A percentile compares a stretch with the other conserved stretches of the same genome.
phyloP scores from a whole-genome alignment of 495 filamentous ascomycete genomes.

The Podospora pseudoanserina region DNA sequence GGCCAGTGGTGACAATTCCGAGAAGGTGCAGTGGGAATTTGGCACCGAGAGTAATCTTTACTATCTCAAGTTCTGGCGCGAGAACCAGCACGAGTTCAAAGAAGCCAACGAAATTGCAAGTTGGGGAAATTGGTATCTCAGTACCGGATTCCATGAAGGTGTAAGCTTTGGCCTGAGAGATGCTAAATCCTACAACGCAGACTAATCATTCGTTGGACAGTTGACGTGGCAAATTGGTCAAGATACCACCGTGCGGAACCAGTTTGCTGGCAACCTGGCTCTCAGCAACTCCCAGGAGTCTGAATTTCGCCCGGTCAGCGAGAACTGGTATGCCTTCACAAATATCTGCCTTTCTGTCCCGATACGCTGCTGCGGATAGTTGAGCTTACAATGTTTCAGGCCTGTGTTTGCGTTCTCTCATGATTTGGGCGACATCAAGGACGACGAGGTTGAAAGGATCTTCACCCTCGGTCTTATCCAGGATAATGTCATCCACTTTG shows the following conservation, averaged over 20 bases:
- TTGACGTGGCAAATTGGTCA: constrained; percentile 63
- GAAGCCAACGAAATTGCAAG: constrained; percentile 71
- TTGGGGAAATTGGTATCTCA: constrained; percentile 80
- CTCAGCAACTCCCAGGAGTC: constrained; percentile 63
- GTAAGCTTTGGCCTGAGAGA: constrained; percentile 30
- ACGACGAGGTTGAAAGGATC: constrained; percentile 40
- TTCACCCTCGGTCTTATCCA: constrained; percentile 77
- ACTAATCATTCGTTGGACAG: constrained; percentile 27
- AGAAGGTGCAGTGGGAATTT: constrained; percentile 41
- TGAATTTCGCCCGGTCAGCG: constrained; percentile 64
- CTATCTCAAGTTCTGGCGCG: constrained; percentile 56
- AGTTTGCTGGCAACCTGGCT: constrained; percentile 60
- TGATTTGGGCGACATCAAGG: constrained; percentile 52
- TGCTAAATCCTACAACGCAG: background rate
- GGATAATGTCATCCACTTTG: constrained; percentile 72
- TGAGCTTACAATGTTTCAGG: constrained; percentile 31
- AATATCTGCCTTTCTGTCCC: background rate
- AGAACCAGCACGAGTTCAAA: constrained; percentile 61
- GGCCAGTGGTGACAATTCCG: constrained; percentile 40
- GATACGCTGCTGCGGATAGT: background rate
- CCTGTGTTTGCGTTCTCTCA: constrained; percentile 90
- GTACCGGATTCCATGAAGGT: constrained; percentile 42
- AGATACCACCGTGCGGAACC: constrained; percentile 59
- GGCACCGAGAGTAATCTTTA: constrained; percentile 34
- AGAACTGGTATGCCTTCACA: constrained; percentile 51